These are phyloP conservation scores for Penicillium steckii DNA, from an alignment of 495 filamentous ascomycete species.

Conservation along the genomic window DNA sequence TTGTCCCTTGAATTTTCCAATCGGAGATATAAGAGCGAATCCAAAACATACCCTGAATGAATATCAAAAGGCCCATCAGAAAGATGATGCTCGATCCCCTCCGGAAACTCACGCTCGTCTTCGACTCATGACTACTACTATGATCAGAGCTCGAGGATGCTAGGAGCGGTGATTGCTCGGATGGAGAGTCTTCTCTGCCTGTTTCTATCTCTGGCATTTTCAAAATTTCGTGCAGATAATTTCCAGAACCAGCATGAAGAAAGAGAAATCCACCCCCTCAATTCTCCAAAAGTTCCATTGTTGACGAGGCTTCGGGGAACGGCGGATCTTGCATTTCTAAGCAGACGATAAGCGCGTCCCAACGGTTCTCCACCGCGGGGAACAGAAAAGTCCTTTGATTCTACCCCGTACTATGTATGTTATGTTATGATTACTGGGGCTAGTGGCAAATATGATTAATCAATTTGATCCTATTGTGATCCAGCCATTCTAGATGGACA, in stretches of 20 bases:
- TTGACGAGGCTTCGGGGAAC: not conserved
- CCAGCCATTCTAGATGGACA: too few relatives aligned
- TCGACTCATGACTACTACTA: too few relatives aligned
- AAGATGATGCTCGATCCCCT: conserved; percentile 12
- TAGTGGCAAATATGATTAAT: not conserved
- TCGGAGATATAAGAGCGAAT: not conserved
- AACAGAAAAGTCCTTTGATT: not conserved
- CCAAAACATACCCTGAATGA: conserved; percentile 22
- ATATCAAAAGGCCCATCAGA: conserved; percentile 23
- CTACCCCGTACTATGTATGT: not conserved
- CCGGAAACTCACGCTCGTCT: conserved; percentile 1
- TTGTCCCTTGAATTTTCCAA: too few relatives aligned
- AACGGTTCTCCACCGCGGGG: not conserved
- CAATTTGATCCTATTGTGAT: not conserved
- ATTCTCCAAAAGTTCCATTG: not conserved
- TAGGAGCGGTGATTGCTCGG: conserved; percentile 28
- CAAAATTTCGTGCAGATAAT: not conserved
- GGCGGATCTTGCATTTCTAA: conserved; percentile 23
- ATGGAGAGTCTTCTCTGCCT: too few relatives aligned
- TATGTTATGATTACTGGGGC: not conserved
- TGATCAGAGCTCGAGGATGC: conserved; percentile 4
- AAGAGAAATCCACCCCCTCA: not conserved
- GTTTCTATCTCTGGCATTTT: conserved; percentile 19
- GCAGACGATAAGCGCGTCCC: conserved; percentile 5
- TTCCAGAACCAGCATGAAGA: not conserved